Evolutionary conservation across 1,284 basidiomycete genomes (phyloP).

Genomic region (Omphalotus olearius): DNA sequence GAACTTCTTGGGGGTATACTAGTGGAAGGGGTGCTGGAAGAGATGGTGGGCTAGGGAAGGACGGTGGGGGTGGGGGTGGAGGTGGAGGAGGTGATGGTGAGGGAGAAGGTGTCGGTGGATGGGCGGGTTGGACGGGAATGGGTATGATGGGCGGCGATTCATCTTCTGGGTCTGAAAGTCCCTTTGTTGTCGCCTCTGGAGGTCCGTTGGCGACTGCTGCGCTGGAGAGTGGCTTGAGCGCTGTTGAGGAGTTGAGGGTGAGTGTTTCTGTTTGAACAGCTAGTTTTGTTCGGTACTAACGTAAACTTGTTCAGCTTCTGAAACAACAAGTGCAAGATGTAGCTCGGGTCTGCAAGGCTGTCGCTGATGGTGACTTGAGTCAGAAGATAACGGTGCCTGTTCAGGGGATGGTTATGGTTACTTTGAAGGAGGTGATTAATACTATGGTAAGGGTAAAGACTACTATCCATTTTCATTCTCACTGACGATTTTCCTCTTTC

Average conservation of each 20-base stretch:
- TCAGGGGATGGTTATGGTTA: conserved; percentile 95
- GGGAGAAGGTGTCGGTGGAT: not conserved
- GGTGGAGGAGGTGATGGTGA: not conserved
- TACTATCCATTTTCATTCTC: not conserved
- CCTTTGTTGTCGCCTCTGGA: conserved; percentile 9
- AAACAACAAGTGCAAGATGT: conserved; percentile 67
- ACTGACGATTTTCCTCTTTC: conserved; percentile 3
- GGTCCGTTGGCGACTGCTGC: conserved; percentile 42
- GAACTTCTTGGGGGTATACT: not conserved
- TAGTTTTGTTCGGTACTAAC: too few species aligned
- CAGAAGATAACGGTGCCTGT: conserved; percentile 97
- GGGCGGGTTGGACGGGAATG: not conserved
- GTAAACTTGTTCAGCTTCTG: too few species aligned
- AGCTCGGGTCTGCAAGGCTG: conserved; percentile 88
- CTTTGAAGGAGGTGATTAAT: conserved; percentile 98
- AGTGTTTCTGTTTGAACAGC: conserved; percentile 39
- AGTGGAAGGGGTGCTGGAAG: not conserved
- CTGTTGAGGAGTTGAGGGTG: conserved; percentile 65
- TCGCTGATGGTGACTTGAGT: conserved; percentile 89
- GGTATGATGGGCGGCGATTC: not conserved
- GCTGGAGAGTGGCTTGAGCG: conserved; percentile 48
- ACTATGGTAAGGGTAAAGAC: conserved; percentile 67
- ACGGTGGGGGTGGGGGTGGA: not conserved
- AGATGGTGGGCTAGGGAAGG: not conserved
- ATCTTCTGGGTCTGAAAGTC: conserved; percentile 2